A percentile compares a stretch with the other conserved stretches of the same genome.
These are phyloP conservation scores for Globisporangium perplexum DNA, from an alignment of 352 stramenopile genomes.

Conservation along the genomic window DNA sequence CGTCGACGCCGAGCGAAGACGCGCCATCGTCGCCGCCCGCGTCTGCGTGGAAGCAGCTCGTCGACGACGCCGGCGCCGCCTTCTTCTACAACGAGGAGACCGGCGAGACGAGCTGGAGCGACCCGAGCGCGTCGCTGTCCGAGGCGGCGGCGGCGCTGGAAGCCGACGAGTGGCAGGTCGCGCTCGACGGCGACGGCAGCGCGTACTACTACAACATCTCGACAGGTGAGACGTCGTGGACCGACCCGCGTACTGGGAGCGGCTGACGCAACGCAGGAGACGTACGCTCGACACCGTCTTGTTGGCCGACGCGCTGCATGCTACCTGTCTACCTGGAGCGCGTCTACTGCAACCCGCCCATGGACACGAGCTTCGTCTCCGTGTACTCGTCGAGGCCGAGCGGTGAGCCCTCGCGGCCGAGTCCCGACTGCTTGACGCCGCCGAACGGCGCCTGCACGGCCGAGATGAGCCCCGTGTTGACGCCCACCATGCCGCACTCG, in stretches of 20 bases:
- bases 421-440: slow-evolving; percentile 85
- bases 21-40: not conserved
- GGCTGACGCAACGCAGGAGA: not conserved
- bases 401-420: slow-evolving; percentile 87
- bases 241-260: not conserved
- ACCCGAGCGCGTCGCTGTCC: not conserved
- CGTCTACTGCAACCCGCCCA: slow-evolving; percentile 55
- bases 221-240: slow-evolving; percentile 36
- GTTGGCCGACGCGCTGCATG: not conserved
- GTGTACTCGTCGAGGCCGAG: slow-evolving; percentile 94
- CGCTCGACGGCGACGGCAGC: slow-evolving; percentile 15
- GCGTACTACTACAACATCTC: slow-evolving; percentile 39
- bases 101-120: slow-evolving; percentile 28
- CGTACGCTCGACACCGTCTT: not conserved
- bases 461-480: slow-evolving; percentile 91
- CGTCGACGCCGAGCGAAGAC: too few species aligned
- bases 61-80: slow-evolving; percentile 22
- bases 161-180: slow-evolving; percentile 6
- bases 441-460: slow-evolving; percentile 87
- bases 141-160: not conserved
- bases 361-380: slow-evolving; percentile 95
- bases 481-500: slow-evolving; percentile 93
- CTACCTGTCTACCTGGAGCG: not conserved
- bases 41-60: slow-evolving; percentile 20
- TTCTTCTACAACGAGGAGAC: slow-evolving; percentile 40